phyloP scores from a whole-genome alignment of 495 filamentous ascomycete species.

The Durotheca rogersii region DNA sequence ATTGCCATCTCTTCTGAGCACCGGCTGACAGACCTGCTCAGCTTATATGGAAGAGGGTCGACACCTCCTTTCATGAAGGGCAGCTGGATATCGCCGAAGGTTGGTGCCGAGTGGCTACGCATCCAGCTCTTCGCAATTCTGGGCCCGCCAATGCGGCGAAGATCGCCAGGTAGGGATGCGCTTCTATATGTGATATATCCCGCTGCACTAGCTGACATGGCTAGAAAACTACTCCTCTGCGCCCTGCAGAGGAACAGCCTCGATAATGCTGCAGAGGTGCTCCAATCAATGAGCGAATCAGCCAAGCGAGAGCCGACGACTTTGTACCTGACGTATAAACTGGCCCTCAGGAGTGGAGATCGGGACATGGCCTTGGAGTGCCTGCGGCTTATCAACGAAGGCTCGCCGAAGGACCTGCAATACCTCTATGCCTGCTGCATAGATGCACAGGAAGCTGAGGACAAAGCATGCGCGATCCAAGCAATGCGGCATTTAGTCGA shows the following conservation, averaged over 20 bases:
- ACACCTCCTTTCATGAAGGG: constrained; percentile 53
- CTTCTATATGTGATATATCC: constrained; percentile 1
- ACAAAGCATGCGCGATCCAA: constrained; percentile 56
- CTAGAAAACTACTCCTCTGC: constrained; percentile 71
- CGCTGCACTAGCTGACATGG: constrained; percentile 8
- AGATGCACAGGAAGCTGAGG: constrained; percentile 67
- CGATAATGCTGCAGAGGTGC: constrained; percentile 53
- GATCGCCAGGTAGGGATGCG: constrained; percentile 69
- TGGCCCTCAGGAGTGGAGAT: constrained; percentile 63
- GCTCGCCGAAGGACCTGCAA: constrained; percentile 48
- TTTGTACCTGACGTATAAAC: constrained; percentile 71
- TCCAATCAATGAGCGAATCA: constrained; percentile 60
- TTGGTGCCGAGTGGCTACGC: constrained; percentile 74
- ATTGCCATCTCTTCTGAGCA: background rate
- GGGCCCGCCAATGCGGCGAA: constrained; percentile 64
- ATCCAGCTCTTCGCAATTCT: constrained; percentile 62
- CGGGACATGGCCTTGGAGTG: constrained; percentile 51
- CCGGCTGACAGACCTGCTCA: constrained; percentile 37
- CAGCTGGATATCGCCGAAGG: constrained; percentile 56
- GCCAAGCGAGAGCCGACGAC: constrained; percentile 62
- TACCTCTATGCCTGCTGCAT: constrained; percentile 75
- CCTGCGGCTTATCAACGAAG: constrained; percentile 26
- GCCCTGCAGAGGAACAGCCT: constrained; percentile 57
- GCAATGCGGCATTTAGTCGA: constrained; percentile 61
- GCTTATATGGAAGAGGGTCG: constrained; percentile 77